Base-by-base conservation (phyloP, 2,329 filamentous ascomycete species). In the Orbilia quercus region DNA sequence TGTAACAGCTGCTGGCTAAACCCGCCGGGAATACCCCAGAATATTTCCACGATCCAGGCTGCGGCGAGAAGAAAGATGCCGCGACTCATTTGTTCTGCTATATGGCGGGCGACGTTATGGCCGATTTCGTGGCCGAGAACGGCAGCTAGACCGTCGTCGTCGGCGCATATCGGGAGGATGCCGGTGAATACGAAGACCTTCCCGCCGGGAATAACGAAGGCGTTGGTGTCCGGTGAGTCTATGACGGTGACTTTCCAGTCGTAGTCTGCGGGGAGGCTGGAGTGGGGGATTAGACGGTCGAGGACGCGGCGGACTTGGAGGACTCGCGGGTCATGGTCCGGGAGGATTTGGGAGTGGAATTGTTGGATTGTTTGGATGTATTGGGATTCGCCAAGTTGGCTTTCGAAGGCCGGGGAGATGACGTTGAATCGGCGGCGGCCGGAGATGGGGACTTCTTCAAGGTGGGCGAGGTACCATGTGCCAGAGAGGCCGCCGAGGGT, bases 81-180 rank as follows among this genome's bases (percentile, higher is more conserved):
- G 48, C 81, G 80, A 53, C 81, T 83, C 81, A 86, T 82, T 5
- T 86, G 84, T 82, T 94, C 91, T n/a, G 85, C 87, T 5, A 85
- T 81, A 78, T 92, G 90, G 65, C 86, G 84, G 0, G 89, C 89
- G n/a, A 91, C 84, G 75, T 89, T 90, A 79, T 94, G 91, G 12
- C 90, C 90, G 73, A 93, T 91, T 82, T 93, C 91, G 80, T 94
- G 91, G 7, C 90, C 89, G 12, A 94, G 83, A 1, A 94, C 89
- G 0, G 90, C 87, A 2, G 91, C 91, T 23, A 94, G 82, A 1
- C 87, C 88, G 78, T 89, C 86, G 62, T 92, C 89, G 77, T 83
- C 87, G 57, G 83, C 79, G 70, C 89, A 89, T n/a, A 91, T 81
- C 12, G 85, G 84, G 59, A 94, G 80, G 28, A 93, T 87, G 31